These are phyloP conservation scores for Plasmodium berghei DNA, from an alignment of 169 alveolate genomes.

Conservation along the genomic window DNA sequence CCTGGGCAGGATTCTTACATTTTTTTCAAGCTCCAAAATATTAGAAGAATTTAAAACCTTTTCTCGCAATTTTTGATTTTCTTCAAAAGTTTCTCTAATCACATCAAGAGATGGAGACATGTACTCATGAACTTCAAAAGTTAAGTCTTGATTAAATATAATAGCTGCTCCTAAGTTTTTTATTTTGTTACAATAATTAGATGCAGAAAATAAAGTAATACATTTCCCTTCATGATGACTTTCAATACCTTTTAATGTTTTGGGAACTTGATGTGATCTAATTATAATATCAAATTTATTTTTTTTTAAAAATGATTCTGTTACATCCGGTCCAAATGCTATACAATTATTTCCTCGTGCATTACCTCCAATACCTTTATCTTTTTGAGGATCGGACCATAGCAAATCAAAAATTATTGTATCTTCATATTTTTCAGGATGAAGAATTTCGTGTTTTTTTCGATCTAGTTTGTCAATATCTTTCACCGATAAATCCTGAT, in stretches of 20 bases:
- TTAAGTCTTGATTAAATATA: slow-evolving; percentile 85
- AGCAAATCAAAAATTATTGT: slow-evolving; percentile 92
- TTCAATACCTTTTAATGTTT: slow-evolving; percentile 91
- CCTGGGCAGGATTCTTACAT: neutral
- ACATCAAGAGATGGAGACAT: slow-evolving; percentile 90
- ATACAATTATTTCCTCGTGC: slow-evolving; percentile 92
- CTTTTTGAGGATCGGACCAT: slow-evolving; percentile 93
- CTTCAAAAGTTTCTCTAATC: slow-evolving; percentile 81
- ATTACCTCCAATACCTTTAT: slow-evolving; percentile 88
- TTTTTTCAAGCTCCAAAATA: slow-evolving; percentile 55
- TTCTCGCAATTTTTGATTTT: slow-evolving; percentile 80
- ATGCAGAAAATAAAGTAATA: slow-evolving; percentile 92
- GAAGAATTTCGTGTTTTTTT: slow-evolving; percentile 90
- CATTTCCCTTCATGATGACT: slow-evolving; percentile 91
- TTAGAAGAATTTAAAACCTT: slow-evolving; percentile 63
- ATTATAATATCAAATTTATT: slow-evolving; percentile 91
- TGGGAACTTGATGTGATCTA: slow-evolving; percentile 93
- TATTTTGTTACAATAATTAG: slow-evolving; percentile 92
- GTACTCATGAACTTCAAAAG: slow-evolving; percentile 90
- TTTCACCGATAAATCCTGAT: slow-evolving; percentile 88
- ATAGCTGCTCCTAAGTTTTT: slow-evolving; percentile 91
- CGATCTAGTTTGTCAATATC: slow-evolving; percentile 88
- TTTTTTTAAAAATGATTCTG: slow-evolving; percentile 87
- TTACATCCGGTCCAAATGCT: slow-evolving; percentile 93
- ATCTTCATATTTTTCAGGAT: slow-evolving; percentile 88